Conservation (phyloP, 2,329 filamentous ascomycete genomes). For the Dothideomycetes sp. region DNA sequence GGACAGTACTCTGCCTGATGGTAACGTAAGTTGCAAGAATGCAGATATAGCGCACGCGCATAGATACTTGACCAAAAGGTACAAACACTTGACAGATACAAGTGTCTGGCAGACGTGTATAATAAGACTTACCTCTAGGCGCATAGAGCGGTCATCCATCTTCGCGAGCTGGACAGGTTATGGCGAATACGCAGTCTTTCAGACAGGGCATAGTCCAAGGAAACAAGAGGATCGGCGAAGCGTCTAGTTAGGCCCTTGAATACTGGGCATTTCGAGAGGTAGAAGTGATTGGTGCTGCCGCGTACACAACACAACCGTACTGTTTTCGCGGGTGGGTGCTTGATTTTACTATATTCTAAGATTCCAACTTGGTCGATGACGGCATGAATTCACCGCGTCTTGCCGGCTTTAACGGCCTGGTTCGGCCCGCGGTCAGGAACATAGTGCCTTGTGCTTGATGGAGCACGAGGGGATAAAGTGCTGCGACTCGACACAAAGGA, state of each 20-base stretch:
- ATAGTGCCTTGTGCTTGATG: no score
- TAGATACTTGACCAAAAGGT: no score
- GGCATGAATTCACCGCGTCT: background rate
- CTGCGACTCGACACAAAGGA: no score
- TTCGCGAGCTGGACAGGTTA: conserved; percentile 4
- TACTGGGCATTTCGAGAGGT: no score
- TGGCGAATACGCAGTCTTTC: conserved; percentile 3
- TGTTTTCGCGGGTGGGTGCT: no score
- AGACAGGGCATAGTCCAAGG: conserved; percentile 6
- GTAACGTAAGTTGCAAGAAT: no score
- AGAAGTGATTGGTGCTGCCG: no score
- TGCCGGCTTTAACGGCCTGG: background rate
- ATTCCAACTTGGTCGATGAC: background rate
- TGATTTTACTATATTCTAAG: no score
- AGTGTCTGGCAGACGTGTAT: background rate
- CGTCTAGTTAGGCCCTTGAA: no score
- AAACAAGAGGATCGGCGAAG: background rate
- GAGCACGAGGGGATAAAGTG: no score
- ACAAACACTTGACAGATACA: background rate
- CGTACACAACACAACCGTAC: no score
- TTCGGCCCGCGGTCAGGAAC: background rate
- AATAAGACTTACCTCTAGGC: conserved; percentile 9
- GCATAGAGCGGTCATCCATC: conserved; percentile 10
- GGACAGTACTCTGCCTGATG: conserved; percentile 59
- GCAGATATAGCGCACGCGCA: no score